Conservation (phyloP, 1,284 basidiomycete genomes). For the Meripilus lineatus region DNA sequence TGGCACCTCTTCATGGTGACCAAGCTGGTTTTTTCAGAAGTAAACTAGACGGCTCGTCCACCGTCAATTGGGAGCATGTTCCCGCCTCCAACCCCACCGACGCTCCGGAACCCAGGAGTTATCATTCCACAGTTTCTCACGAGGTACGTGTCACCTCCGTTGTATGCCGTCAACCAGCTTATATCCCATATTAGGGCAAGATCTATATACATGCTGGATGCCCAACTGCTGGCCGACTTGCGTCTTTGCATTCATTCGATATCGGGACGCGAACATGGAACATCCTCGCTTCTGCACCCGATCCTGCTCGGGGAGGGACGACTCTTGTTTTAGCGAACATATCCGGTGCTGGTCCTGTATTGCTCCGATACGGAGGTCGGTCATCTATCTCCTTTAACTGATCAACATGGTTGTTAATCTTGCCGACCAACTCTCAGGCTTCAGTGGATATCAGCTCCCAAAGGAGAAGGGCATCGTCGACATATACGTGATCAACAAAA, state of each 20-base stretch:
- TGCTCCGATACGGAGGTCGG: not conserved
- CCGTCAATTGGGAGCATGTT: not conserved
- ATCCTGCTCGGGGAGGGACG: not conserved
- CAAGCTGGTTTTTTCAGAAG: constrained; percentile 19
- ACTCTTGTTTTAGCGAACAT: not conserved
- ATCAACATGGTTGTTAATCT: not conserved
- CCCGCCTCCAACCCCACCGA: not conserved
- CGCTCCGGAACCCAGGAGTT: not conserved
- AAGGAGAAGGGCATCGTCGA: not conserved
- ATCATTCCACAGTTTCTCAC: not conserved
- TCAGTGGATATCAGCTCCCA: not conserved
- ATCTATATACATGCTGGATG: constrained; percentile 42
- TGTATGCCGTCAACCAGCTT: too few species aligned
- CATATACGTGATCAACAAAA: not conserved
- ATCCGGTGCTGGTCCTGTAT: not conserved
- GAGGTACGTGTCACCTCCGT: not conserved
- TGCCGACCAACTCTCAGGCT: too few species aligned
- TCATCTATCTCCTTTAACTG: not conserved
- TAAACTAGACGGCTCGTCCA: not conserved
- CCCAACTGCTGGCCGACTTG: constrained; percentile 30
- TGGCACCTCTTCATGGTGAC: constrained; percentile 27
- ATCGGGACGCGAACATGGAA: constrained; percentile 27
- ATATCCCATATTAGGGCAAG: too few species aligned
- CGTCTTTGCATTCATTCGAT: constrained; percentile 33
- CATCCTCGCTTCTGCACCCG: not conserved